Evolutionary conservation across 2,329 filamentous ascomycete genomes (phyloP).

Genomic region (Eurotiales sp.): DNA sequence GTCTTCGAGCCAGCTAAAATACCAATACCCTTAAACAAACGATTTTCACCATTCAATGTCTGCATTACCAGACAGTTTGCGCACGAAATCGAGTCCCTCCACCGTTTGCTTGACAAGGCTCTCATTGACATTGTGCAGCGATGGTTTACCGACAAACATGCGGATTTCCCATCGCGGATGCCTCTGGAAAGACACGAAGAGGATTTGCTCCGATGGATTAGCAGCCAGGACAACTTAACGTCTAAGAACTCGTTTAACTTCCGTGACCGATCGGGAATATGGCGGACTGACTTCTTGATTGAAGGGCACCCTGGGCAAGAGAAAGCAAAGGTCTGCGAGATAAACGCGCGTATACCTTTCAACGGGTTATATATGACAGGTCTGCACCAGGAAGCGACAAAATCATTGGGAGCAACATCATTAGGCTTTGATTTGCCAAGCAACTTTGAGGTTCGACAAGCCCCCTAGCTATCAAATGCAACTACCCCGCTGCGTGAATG

Average conservation of each 20-base stretch:
- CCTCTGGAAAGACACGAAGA: slow-evolving; percentile 26
- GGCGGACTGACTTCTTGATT: slow-evolving; percentile 27
- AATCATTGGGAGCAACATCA: not conserved
- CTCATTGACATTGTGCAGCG: slow-evolving; percentile 26
- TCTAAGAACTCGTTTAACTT: not conserved
- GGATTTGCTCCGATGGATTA: slow-evolving; percentile 18
- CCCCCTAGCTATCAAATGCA: too few species aligned
- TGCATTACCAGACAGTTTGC: slow-evolving; percentile 6
- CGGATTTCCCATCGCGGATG: slow-evolving; percentile 23
- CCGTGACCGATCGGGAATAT: slow-evolving; percentile 18
- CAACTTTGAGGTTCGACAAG: slow-evolving; percentile 10
- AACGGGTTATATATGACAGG: slow-evolving; percentile 20
- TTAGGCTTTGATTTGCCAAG: slow-evolving; percentile 6
- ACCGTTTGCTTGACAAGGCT: slow-evolving; percentile 21
- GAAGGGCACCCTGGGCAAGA: slow-evolving; percentile 3
- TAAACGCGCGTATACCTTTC: slow-evolving; percentile 24
- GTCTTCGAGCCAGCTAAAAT: not conserved
- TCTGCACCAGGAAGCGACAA: slow-evolving; percentile 7
- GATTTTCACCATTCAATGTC: slow-evolving; percentile 12
- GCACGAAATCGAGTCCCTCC: slow-evolving; percentile 13
- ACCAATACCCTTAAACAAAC: not conserved
- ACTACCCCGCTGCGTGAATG: too few species aligned
- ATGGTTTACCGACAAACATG: slow-evolving; percentile 25
- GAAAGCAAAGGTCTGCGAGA: slow-evolving; percentile 20
- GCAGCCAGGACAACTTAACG: slow-evolving; percentile 3